Conservation (phyloP, 495 filamentous ascomycete genomes). For the Xylona heveae region DNA sequence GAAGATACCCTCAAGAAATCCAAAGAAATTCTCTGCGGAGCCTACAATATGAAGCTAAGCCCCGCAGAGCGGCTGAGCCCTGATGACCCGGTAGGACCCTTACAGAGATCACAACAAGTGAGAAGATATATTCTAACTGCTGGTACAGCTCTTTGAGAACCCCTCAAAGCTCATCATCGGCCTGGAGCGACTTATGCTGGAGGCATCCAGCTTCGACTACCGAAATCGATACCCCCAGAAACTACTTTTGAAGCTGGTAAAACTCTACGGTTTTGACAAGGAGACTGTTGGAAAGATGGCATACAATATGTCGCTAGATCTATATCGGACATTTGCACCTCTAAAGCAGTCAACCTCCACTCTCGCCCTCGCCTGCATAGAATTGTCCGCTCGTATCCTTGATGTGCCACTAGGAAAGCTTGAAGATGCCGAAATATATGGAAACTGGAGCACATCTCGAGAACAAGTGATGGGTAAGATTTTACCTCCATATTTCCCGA, state of each 20-base stretch:
- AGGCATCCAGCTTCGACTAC: conserved; percentile 83
- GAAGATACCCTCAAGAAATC: conserved; percentile 97
- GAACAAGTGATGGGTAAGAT: conserved; percentile 44
- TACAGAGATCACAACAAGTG: background rate
- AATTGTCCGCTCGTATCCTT: conserved; percentile 51
- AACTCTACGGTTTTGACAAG: conserved; percentile 24
- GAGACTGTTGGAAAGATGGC: conserved; percentile 38
- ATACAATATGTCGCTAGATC: conserved; percentile 65
- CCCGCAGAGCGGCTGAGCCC: conserved; percentile 54
- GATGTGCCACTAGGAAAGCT: conserved; percentile 25
- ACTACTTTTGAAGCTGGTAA: conserved; percentile 51
- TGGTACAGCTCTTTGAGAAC: conserved; percentile 48
- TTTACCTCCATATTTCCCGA: conserved; percentile 4
- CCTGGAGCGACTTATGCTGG: conserved; percentile 84
- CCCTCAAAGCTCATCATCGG: conserved; percentile 60
- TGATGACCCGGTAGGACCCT: conserved; percentile 48
- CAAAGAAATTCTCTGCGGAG: conserved; percentile 72
- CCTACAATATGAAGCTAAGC: conserved; percentile 59
- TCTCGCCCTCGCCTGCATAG: conserved; percentile 62
- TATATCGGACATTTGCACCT: conserved; percentile 82
- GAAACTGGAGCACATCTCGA: conserved; percentile 36
- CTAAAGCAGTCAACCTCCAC: conserved; percentile 66
- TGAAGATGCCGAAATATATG: conserved; percentile 21
- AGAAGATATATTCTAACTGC: conserved; percentile 1
- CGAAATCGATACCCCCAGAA: conserved; percentile 77